phyloP scores from a whole-genome alignment of 345 rosid genomes.

The Sisymbrium irio region DNA sequence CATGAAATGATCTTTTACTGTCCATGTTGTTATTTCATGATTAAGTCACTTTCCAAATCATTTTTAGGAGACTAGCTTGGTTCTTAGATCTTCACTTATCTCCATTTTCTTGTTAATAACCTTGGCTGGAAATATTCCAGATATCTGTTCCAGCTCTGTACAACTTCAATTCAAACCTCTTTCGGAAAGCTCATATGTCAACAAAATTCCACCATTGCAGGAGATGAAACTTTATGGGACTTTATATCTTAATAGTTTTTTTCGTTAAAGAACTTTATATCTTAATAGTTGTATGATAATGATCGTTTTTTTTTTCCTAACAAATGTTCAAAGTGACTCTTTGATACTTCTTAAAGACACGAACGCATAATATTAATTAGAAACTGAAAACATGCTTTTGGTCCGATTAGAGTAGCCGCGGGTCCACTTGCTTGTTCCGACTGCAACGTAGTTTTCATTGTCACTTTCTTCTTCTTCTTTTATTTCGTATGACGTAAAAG shows the following conservation, averaged over 20 bases:
- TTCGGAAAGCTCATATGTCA: background rate
- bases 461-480: slow-evolving; percentile 21
- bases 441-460: slow-evolving; percentile 13
- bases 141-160: background rate
- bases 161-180: background rate
- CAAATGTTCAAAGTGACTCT: slow-evolving; percentile 20
- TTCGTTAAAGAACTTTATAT: background rate
- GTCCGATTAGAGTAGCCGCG: slow-evolving; percentile 24
- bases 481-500: slow-evolving; percentile 18
- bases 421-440: slow-evolving; percentile 27
- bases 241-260: background rate
- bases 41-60: background rate
- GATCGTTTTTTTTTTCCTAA: background rate
- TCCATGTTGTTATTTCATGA: background rate
- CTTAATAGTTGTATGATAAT: background rate
- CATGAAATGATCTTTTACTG: background rate
- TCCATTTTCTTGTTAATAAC: background rate
- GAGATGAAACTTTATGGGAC: background rate
- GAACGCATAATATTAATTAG: background rate
- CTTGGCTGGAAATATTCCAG: background rate
- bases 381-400: background rate
- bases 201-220: background rate
- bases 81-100: background rate
- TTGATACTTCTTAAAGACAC: slow-evolving; percentile 23
- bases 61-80: background rate